Conservation (phyloP, 352 stramenopile species). For the Globisporangium solare region DNA sequence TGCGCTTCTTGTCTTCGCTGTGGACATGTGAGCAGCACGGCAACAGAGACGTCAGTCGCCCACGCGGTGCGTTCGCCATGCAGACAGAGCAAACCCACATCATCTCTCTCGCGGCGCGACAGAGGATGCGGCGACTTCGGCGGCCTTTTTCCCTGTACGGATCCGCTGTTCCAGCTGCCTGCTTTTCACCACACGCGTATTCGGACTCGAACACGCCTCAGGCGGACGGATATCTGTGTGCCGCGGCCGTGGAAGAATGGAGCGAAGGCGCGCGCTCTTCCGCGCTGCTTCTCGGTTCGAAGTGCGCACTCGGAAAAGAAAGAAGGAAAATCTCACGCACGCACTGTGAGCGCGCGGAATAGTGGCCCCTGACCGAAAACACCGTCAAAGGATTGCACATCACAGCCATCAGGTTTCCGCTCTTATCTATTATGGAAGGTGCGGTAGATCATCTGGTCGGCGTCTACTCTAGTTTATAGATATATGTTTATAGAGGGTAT, state of each 20-base stretch:
- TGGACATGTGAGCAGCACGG: not conserved
- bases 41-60: not conserved
- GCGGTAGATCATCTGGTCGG: not conserved
- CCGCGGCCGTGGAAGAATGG: not conserved
- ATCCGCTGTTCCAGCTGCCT: too few relatives aligned
- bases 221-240: too few relatives aligned
- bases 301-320: not conserved
- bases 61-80: not conserved
- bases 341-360: not conserved
- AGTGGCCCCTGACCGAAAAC: not conserved
- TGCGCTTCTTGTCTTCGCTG: slow-evolving; percentile 82
- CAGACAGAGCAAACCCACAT: too few relatives aligned
- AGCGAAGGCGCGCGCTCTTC: not conserved
- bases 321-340: slow-evolving; percentile 1
- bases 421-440: not conserved
- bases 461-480: not conserved
- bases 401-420: not conserved
- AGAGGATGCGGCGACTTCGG: not conserved
- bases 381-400: not conserved
- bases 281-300: not conserved
- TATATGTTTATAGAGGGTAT: not conserved
- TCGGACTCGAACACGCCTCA: too few relatives aligned
- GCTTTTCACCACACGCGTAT: too few relatives aligned
- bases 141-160: not conserved
- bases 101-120: not conserved